A percentile compares a stretch with the other conserved stretches of the same genome.
Evolutionary conservation across 495 filamentous ascomycete species (phyloP).

Genomic region (Daldinia loculata): DNA sequence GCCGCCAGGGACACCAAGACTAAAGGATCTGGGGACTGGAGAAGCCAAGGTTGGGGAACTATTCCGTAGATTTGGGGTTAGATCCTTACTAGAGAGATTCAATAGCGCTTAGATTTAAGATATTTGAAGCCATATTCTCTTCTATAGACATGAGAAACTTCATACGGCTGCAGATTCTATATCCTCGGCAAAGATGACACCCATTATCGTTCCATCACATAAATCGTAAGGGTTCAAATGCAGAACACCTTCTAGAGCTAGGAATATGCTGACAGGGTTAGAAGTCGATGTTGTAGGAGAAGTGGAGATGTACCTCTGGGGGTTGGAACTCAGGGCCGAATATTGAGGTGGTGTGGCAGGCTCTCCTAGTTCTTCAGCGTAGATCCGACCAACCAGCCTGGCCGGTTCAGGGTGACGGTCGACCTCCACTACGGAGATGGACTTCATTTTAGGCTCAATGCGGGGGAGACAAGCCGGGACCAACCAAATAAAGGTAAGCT

Average conservation of each 20-base stretch:
- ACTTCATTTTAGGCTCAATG: constrained; percentile 47
- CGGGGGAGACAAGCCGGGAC: constrained; percentile 35
- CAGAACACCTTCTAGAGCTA: constrained; percentile 13
- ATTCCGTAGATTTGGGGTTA: constrained; percentile 23
- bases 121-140: background rate
- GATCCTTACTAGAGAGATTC: background rate
- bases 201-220: constrained; percentile 1
- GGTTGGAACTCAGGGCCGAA: constrained; percentile 34
- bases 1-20: constrained; percentile 7
- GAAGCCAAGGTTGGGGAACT: constrained; percentile 31
- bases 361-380: constrained; percentile 21
- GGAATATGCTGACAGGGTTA: constrained; percentile 25
- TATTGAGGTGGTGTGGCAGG: constrained; percentile 26
- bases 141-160: background rate
- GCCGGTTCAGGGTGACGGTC: constrained; percentile 19
- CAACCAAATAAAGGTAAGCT: constrained; percentile 12
- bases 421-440: constrained; percentile 37
- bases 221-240: background rate
- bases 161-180: background rate
- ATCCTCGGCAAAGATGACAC: background rate
- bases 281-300: constrained; percentile 29
- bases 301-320: constrained; percentile 31
- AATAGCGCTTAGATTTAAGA: background rate
- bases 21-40: constrained; percentile 33
- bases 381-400: constrained; percentile 37